Percentiles rank a stretch among this genome's conserved stretches.
phyloP scores from a whole-genome alignment of 83 land plant species.

The Picea abies region DNA sequence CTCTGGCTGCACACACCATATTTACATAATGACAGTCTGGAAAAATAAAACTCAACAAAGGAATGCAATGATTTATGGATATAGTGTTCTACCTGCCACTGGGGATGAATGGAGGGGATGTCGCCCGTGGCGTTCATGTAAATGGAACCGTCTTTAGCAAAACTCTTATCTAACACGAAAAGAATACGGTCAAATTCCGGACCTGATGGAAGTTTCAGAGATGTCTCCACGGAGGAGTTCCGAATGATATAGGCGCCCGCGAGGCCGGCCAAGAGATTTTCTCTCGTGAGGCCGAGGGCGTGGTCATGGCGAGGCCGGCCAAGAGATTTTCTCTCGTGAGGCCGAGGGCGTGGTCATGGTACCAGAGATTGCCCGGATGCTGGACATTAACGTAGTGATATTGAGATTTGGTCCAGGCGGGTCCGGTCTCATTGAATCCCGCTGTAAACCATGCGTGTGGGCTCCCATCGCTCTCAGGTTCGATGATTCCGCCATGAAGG shows the following conservation, averaged over 20 bases:
- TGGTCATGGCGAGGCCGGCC: constrained; percentile 75
- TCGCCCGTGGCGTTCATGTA: too few relatives aligned
- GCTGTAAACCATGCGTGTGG: constrained; percentile 70
- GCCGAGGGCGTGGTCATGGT: constrained; percentile 83
- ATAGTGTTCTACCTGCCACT: too few relatives aligned
- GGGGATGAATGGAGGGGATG: too few relatives aligned
- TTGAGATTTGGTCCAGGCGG: constrained; percentile 30
- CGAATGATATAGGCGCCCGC: constrained; percentile 58
- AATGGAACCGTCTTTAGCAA: too few relatives aligned
- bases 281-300: constrained; percentile 71
- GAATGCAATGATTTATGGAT: too few relatives aligned
- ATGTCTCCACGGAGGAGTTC: constrained; percentile 46
- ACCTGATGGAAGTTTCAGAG: too few relatives aligned
- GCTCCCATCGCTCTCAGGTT: constrained; percentile 59
- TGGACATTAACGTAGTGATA: constrained; percentile 56
- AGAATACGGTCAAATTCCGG: too few relatives aligned
- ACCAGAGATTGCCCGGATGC: constrained; percentile 72
- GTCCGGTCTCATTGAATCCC: constrained; percentile 44
- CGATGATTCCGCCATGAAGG: constrained; percentile 68
- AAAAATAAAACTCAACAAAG: too few relatives aligned
- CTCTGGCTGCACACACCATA: too few relatives aligned
- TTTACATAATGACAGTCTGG: too few relatives aligned
- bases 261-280: constrained; percentile 76
- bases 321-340: constrained; percentile 71
- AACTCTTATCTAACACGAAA: too few relatives aligned